These are phyloP conservation scores for Dissoconium aciculare DNA, from an alignment of 2,329 filamentous ascomycete species.

Conservation along the genomic window DNA sequence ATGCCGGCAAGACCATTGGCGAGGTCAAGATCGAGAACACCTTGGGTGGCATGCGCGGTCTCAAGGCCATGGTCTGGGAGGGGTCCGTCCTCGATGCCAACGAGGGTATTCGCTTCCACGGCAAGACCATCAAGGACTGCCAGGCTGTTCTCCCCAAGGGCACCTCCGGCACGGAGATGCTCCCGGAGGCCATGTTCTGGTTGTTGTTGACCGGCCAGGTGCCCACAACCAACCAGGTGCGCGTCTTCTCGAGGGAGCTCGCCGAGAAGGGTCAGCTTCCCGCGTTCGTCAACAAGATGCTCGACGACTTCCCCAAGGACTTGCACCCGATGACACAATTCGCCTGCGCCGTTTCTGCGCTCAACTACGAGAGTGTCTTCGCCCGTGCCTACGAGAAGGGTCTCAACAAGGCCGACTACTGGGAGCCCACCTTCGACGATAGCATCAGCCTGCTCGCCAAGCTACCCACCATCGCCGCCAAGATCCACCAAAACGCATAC, in stretches of 20 bases:
- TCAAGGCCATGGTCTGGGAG: constrained; percentile 98
- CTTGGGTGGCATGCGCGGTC: constrained; percentile 83
- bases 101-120: constrained; percentile 96
- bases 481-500: constrained; percentile 92
- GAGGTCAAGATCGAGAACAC: constrained; percentile 90
- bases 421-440: constrained; percentile 96
- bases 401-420: constrained; percentile 91
- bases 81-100: constrained; percentile 92
- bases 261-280: constrained; percentile 77
- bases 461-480: constrained; percentile 88
- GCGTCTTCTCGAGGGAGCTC: constrained; percentile 67
- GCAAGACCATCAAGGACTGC: constrained; percentile 95
- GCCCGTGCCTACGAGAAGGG: constrained; percentile 85
- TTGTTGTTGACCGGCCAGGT: constrained; percentile 86
- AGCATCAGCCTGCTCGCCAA: constrained; percentile 86
- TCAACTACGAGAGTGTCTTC: constrained; percentile 89
- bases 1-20: constrained; percentile 68
- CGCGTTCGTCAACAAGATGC: constrained; percentile 68
- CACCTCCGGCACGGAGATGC: constrained; percentile 83
- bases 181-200: constrained; percentile 99
- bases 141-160: constrained; percentile 89
- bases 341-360: constrained; percentile 82
- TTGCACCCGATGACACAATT: constrained; percentile 99
- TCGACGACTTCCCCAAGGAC: constrained; percentile 75
- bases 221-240: constrained; percentile 67